Base-by-base conservation (phyloP, 2,329 filamentous ascomycete genomes). In the Talaromyces islandicus region DNA sequence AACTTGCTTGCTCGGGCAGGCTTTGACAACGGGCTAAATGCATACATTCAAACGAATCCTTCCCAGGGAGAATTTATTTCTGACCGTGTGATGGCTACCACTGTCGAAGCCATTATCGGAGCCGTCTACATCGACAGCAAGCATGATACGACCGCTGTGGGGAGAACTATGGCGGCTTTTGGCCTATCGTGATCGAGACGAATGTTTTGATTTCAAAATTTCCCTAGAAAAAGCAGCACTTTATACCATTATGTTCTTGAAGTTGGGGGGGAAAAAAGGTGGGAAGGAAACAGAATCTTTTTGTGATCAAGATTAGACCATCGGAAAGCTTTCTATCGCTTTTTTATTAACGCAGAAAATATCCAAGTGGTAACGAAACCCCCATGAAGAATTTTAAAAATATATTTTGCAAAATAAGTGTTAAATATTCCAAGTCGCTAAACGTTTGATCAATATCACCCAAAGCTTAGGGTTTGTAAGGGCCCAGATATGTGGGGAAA, bases 41-140 rank as follows among this genome's bases (percentile, higher is more conserved):
- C 21, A 5, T 62, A 54, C 12, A 62, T 68, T 4, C 52, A 58
- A 24, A 51, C n/a, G 2, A 67, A 66, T 30, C 62, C 50, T 10
- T 60, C 58, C n/a, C 67, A 69, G 59, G 30, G 35, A 4, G 52
- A n/a, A 11, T 30, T 6, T 2, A 52, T 69, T 5, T 67, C 67
- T 1, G 25, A 53, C 0, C 61, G 57, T 1, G 64, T 68, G 17
- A 70, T 72, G 64, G 70, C 72, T 0, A 67, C 63, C 4, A 68
- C 70, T 0, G 59, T 76, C 0, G 68, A 73, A 57, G 73, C 73
- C 14, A 59, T 75, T n/a, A 43, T 75, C n/a, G 73, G 71, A 3
- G 74, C 71, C 7, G 68, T 70, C 9, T 70, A 64, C 25, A 32
- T 68, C 2, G 73, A 75, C 50, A 68, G 66, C 29, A 62, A 64